Evolutionary conservation across 495 filamentous ascomycete species (phyloP).

Genomic region (Aspergillus heteromorphus): DNA sequence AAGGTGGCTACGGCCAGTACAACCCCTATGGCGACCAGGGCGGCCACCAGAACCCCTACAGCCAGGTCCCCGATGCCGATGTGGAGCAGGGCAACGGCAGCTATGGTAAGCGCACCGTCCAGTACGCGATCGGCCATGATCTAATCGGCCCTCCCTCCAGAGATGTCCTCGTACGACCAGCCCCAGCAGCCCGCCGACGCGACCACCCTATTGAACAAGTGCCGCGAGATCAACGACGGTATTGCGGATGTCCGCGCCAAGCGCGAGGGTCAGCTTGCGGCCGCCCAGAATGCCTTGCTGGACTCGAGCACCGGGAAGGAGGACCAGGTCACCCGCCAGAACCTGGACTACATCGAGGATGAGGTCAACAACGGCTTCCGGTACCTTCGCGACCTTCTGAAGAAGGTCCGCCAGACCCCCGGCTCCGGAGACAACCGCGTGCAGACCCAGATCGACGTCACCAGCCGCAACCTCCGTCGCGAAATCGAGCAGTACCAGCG

Average conservation of each 20-base stretch:
- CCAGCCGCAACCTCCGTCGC: constrained; percentile 70
- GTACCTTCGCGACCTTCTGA: constrained; percentile 65
- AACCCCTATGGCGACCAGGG: constrained; percentile 52
- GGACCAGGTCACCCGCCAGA: constrained; percentile 36
- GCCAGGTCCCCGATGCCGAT: constrained; percentile 42
- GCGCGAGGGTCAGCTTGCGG: constrained; percentile 32
- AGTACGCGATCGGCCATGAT: neutral
- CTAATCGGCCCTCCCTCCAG: neutral
- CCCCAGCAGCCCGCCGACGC: constrained; percentile 49
- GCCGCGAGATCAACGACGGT: constrained; percentile 66
- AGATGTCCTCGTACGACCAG: constrained; percentile 10
- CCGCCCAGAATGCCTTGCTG: constrained; percentile 38
- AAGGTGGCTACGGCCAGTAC: constrained; percentile 54
- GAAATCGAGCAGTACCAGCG: constrained; percentile 76
- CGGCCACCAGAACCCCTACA: constrained; percentile 40
- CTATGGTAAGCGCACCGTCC: constrained; percentile 33
- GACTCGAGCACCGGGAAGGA: constrained; percentile 43
- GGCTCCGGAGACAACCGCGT: constrained; percentile 66
- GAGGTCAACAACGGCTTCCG: constrained; percentile 80
- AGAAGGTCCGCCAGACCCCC: constrained; percentile 71
- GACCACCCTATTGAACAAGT: constrained; percentile 76
- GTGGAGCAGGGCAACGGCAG: constrained; percentile 33
- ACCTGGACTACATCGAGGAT: constrained; percentile 62
- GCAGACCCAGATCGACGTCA: constrained; percentile 67
- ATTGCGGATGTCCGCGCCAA: constrained; percentile 47